phyloP scores from a whole-genome alignment of 208 protist species.

The Trypanosoma vivax region DNA sequence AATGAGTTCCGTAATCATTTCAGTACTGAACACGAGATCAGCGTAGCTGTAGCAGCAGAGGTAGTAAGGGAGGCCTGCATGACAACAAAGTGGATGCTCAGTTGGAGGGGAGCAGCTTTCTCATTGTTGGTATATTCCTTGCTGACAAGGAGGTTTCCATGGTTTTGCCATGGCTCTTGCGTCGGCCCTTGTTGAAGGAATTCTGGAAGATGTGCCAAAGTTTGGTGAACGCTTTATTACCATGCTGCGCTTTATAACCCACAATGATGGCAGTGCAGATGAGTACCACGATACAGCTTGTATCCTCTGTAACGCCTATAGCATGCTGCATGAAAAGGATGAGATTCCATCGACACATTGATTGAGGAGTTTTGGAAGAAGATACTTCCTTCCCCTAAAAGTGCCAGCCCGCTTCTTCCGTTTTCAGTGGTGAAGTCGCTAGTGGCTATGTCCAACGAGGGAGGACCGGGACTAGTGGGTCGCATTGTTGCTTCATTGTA shows the following conservation, averaged over 20 bases:
- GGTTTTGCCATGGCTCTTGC: slow-evolving; percentile 66
- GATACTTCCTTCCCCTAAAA: slow-evolving; percentile 30
- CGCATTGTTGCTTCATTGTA: slow-evolving; percentile 62
- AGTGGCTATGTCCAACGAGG: slow-evolving; percentile 28
- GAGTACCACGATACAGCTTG: slow-evolving; percentile 78
- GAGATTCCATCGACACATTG: slow-evolving; percentile 55
- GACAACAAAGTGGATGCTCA: slow-evolving; percentile 79
- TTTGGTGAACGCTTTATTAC: slow-evolving; percentile 81
- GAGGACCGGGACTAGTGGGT: slow-evolving; percentile 44
- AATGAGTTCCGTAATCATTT: slow-evolving; percentile 51
- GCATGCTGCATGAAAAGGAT: slow-evolving; percentile 39
- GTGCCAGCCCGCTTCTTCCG: slow-evolving; percentile 45
- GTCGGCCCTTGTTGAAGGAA: slow-evolving; percentile 68
- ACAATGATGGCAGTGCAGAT: slow-evolving; percentile 55
- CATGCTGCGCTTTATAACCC: slow-evolving; percentile 75
- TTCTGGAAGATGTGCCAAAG: slow-evolving; percentile 81
- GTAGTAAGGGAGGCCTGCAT: slow-evolving; percentile 75
- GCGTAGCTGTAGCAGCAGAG: slow-evolving; percentile 58
- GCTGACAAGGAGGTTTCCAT: slow-evolving; percentile 69
- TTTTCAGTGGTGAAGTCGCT: slow-evolving; percentile 46
- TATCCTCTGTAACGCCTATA: slow-evolving; percentile 69
- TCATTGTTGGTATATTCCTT: slow-evolving; percentile 69
- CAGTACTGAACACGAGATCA: slow-evolving; percentile 40
- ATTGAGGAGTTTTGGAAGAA: slow-evolving; percentile 70
- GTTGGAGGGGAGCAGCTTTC: slow-evolving; percentile 75